These are phyloP conservation scores for Phytophthora litchii DNA, from an alignment of 352 stramenopile genomes.

Conservation along the genomic window DNA sequence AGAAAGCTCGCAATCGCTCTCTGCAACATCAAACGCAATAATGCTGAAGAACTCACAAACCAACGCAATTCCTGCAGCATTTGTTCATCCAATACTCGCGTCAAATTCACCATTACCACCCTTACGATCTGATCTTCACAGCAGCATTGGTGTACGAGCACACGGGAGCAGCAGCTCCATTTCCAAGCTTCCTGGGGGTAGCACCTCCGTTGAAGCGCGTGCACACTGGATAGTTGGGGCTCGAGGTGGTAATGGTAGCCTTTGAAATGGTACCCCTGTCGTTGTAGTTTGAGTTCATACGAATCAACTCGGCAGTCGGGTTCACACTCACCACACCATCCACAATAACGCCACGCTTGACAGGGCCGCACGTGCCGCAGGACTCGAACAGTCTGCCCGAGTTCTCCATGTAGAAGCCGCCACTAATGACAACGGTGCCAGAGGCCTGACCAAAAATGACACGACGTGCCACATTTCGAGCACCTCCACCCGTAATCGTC, in stretches of 20 bases:
- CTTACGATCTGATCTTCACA: constrained; percentile 34
- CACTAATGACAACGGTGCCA: constrained; percentile 56
- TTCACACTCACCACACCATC: constrained; percentile 59
- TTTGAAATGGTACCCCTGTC: constrained; percentile 58
- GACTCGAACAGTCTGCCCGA: constrained; percentile 61
- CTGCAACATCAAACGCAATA: constrained; percentile 33
- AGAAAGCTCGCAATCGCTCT: constrained; percentile 34
- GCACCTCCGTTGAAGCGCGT: constrained; percentile 39
- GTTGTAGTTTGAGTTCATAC: constrained; percentile 78
- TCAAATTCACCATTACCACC: constrained; percentile 4
- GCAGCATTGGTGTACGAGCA: constrained; percentile 37
- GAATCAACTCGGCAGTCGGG: constrained; percentile 58
- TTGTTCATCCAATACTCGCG: constrained; percentile 10
- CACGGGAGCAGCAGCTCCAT: constrained; percentile 28
- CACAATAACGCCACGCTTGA: constrained; percentile 57
- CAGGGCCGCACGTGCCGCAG: constrained; percentile 64
- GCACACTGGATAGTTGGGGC: constrained; percentile 34
- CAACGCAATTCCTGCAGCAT: constrained; percentile 8
- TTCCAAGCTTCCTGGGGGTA: constrained; percentile 32
- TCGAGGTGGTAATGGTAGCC: constrained; percentile 40
- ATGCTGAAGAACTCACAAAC: constrained; percentile 9
- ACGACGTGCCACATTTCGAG: constrained; percentile 43
- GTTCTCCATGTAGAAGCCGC: constrained; percentile 59
- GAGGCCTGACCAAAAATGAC: constrained; percentile 55
- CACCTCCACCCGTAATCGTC: constrained; percentile 60